Conservation (phyloP, 2,329 filamentous ascomycete genomes). For the Macrophomina tecta region DNA sequence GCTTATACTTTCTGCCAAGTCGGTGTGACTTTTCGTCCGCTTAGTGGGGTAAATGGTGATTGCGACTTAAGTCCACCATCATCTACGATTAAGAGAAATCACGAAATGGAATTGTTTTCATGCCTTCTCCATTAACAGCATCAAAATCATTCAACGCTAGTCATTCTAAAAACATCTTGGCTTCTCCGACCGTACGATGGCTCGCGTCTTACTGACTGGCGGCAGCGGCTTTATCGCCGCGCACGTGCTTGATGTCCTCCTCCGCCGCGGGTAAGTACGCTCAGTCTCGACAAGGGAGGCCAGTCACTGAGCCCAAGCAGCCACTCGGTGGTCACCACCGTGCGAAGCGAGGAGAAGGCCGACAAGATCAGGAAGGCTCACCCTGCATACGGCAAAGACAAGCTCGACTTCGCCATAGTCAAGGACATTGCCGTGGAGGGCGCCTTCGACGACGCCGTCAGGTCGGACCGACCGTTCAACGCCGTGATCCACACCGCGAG, state of each 20-base stretch:
- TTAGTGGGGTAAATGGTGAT: too few species aligned
- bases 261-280: slow-evolving; percentile 54
- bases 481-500: slow-evolving; percentile 32
- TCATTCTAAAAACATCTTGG: too few species aligned
- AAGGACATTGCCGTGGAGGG: slow-evolving; percentile 69
- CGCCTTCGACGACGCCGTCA: slow-evolving; percentile 31
- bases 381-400: slow-evolving; percentile 53
- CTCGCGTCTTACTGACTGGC: slow-evolving; percentile 52
- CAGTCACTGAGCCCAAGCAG: slow-evolving; percentile 36
- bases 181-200: slow-evolving; percentile 34
- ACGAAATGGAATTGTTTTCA: too few species aligned
- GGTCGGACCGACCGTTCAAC: slow-evolving; percentile 22
- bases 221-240: slow-evolving; percentile 71
- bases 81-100: too few species aligned
- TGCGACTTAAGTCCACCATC: too few species aligned
- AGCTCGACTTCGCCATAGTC: slow-evolving; percentile 68
- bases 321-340: slow-evolving; percentile 63
- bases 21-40: too few species aligned
- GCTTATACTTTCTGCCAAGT: too few species aligned
- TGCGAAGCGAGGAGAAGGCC: slow-evolving; percentile 62
- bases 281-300: background rate
- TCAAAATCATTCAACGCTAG: too few species aligned
- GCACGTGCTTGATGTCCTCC: slow-evolving; percentile 65
- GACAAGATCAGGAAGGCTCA: slow-evolving; percentile 59
- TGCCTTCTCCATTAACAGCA: too few species aligned